Conservation (phyloP, 352 stramenopile species). For the Phytophthora syringae region DNA sequence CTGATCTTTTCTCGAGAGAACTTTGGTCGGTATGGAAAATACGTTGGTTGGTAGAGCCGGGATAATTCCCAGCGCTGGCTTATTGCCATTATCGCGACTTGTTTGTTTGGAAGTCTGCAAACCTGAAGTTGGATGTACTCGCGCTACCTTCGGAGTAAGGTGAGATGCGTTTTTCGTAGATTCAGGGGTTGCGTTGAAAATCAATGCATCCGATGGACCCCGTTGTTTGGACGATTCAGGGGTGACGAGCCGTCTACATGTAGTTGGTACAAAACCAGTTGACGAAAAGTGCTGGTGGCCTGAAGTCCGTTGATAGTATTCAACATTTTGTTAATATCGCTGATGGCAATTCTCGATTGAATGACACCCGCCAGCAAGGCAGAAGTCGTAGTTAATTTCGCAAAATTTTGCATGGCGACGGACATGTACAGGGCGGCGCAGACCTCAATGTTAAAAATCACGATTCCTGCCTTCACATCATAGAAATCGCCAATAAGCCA, state of each 20-base stretch:
- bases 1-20: no score
- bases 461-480: slow-evolving; percentile 7
- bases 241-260: no score
- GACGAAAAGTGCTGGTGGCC: not conserved
- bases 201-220: not conserved
- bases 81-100: not conserved
- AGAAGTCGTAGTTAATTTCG: not conserved
- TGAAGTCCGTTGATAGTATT: not conserved
- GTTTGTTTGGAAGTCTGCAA: no score
- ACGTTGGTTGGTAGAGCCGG: no score
- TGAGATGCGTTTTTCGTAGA: no score
- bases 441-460: slow-evolving; percentile 12
- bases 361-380: slow-evolving; percentile 1
- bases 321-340: slow-evolving; percentile 9
- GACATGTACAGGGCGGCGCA: slow-evolving; percentile 6
- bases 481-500: not conserved
- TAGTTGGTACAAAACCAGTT: not conserved
- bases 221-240: no score
- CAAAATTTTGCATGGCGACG: slow-evolving; percentile 1
- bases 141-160: not conserved
- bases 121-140: not conserved
- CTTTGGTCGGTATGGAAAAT: no score
- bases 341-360: not conserved
- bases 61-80: not conserved
- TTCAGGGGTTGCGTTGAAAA: no score